Evolutionary conservation across 768 basidiomycete species (phyloP).

Genomic region (Russula vinacea): DNA sequence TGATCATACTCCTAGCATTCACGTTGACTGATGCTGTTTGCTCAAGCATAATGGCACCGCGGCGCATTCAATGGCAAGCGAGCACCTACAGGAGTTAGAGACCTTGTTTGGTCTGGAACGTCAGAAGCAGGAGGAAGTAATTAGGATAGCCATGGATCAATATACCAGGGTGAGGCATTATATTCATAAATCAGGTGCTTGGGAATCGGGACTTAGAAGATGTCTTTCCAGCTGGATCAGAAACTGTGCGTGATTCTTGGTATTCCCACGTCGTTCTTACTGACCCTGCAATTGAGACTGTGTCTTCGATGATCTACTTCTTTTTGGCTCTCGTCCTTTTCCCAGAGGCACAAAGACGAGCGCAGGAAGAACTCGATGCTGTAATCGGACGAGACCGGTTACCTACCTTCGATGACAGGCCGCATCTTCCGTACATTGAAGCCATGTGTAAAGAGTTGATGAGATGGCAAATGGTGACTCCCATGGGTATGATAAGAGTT

Average conservation of each 20-base stretch:
- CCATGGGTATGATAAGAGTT: conserved; percentile 8
- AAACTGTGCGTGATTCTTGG: conserved; percentile 30
- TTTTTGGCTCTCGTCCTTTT: conserved; percentile 34
- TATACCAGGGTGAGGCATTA: neutral
- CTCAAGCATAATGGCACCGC: conserved; percentile 2
- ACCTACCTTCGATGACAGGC: conserved; percentile 33
- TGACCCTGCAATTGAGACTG: conserved; percentile 24
- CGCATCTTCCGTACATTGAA: conserved; percentile 33
- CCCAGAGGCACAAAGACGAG: conserved; percentile 33
- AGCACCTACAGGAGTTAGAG: conserved; percentile 6
- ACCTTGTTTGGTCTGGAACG: neutral
- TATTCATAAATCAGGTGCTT: neutral
- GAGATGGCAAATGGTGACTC: conserved; percentile 30
- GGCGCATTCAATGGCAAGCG: conserved; percentile 3
- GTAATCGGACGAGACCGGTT: conserved; percentile 32
- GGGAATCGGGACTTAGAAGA: neutral
- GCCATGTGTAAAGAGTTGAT: conserved; percentile 33
- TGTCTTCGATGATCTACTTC: conserved; percentile 29
- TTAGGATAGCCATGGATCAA: neutral
- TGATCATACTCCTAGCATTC: neutral
- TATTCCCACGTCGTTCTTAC: neutral
- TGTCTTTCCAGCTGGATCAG: conserved; percentile 25
- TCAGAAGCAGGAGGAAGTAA: neutral
- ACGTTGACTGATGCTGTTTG: neutral
- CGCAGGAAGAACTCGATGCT: conserved; percentile 34